Evolutionary conservation across 129 eudicot species (phyloP).

Genomic region (Arctium minus): DNA sequence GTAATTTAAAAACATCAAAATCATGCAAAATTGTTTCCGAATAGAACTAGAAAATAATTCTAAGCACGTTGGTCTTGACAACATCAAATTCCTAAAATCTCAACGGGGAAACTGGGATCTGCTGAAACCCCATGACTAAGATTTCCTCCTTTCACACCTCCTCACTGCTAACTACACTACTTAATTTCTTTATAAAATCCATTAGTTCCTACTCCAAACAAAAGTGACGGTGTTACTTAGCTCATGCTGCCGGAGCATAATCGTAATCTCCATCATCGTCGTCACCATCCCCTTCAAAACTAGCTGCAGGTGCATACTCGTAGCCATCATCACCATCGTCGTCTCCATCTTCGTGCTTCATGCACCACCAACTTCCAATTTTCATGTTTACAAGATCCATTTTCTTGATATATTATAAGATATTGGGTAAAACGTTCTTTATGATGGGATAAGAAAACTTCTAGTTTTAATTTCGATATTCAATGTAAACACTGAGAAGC

Average conservation of each 20-base stretch:
- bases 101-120: too few relatives aligned
- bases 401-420: not conserved
- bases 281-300: slow-evolving; percentile 10
- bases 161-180: too few relatives aligned
- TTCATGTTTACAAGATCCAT: slow-evolving; percentile 15
- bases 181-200: not conserved
- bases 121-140: too few relatives aligned
- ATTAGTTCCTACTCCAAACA: not conserved
- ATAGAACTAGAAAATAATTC: too few relatives aligned
- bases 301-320: slow-evolving; percentile 13
- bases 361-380: slow-evolving; percentile 1
- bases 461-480: slow-evolving; percentile 2
- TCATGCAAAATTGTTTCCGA: too few relatives aligned
- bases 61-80: too few relatives aligned
- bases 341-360: slow-evolving; percentile 13
- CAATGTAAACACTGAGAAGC: not conserved
- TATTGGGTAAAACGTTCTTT: not conserved
- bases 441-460: not conserved
- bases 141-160: too few relatives aligned
- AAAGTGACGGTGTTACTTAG: not conserved
- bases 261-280: not conserved
- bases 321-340: slow-evolving; percentile 14
- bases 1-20: too few relatives aligned
- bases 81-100: too few relatives aligned
- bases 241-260: not conserved